phyloP scores from a whole-genome alignment of 768 basidiomycete species.

The Hortiboletus campestris region DNA sequence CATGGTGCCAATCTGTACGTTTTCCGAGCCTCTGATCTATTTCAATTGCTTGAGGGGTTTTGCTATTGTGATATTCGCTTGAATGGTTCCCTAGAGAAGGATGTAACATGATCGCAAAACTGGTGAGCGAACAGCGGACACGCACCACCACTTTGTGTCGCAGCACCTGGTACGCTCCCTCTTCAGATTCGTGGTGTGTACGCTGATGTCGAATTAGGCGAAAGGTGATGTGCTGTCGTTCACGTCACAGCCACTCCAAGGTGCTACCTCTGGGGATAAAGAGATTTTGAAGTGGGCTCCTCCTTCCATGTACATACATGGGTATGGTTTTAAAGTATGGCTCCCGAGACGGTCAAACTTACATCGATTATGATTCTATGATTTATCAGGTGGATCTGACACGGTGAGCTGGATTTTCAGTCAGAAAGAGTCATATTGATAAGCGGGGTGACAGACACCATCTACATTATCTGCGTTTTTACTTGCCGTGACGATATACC shows the following conservation, averaged over 20 bases:
- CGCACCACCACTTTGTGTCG: slow-evolving; percentile 6
- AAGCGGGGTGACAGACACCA: slow-evolving; percentile 11
- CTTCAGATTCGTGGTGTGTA: background rate
- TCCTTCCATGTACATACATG: slow-evolving; percentile 12
- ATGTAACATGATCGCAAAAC: slow-evolving; percentile 1
- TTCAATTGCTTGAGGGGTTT: background rate
- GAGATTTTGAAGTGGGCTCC: slow-evolving; percentile 14
- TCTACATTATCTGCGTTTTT: slow-evolving; percentile 13
- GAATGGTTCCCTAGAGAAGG: slow-evolving; percentile 20
- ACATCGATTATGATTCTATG: background rate
- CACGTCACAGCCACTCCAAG: slow-evolving; percentile 10
- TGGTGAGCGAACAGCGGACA: background rate
- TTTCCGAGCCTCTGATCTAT: background rate
- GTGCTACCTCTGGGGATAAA: slow-evolving; percentile 9
- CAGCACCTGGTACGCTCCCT: slow-evolving; percentile 12
- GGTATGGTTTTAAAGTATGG: slow-evolving; percentile 2
- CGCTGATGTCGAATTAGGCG: background rate
- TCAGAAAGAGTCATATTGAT: background rate
- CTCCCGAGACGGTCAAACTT: background rate
- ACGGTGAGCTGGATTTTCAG: slow-evolving; percentile 24
- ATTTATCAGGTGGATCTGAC: slow-evolving; percentile 24
- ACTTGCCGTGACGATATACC: slow-evolving; percentile 12
- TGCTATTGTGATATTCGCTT: slow-evolving; percentile 13
- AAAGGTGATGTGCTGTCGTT: slow-evolving; percentile 12
- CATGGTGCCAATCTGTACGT: slow-evolving; percentile 6